Conservation (phyloP, 768 basidiomycete species). For the Tremella yokohamensis region DNA sequence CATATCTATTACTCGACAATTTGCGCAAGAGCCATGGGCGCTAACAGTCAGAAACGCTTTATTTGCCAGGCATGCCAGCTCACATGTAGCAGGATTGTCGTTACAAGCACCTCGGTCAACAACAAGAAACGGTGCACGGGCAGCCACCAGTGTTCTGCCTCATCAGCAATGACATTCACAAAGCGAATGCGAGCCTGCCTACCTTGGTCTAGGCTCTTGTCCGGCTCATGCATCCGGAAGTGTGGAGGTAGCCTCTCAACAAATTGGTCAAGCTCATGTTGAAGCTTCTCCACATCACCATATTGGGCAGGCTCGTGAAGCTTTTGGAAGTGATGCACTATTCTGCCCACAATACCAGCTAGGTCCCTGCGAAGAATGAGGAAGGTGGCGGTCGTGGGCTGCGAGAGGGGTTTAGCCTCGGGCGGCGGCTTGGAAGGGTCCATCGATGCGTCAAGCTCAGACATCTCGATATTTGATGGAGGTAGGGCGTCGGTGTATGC, state of each 20-base stretch:
- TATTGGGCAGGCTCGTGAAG: conserved; percentile 77
- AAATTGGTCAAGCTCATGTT: conserved; percentile 78
- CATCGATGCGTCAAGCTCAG: conserved; percentile 34
- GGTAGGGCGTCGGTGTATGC: conserved; percentile 72
- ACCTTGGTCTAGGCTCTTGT: conserved; percentile 39
- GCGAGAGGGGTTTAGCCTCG: conserved; percentile 52
- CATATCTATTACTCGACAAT: conserved; percentile 77
- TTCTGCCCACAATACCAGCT: conserved; percentile 76
- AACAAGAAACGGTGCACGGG: conserved; percentile 45
- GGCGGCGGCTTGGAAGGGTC: conserved; percentile 14
- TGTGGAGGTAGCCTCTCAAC: conserved; percentile 68
- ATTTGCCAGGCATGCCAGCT: conserved; percentile 1
- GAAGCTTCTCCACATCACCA: conserved; percentile 72
- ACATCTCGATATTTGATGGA: conserved; percentile 57
- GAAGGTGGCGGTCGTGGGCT: conserved; percentile 80
- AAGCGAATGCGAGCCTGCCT: conserved; percentile 57
- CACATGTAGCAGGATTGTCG: conserved; percentile 45
- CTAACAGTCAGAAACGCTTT: conserved; percentile 57
- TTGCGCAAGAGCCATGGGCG: conserved; percentile 84
- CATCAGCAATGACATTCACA: conserved; percentile 63
- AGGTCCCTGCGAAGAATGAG: conserved; percentile 80
- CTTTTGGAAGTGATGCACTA: conserved; percentile 93
- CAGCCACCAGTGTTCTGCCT: conserved; percentile 33
- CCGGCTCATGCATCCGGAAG: conserved; percentile 47
- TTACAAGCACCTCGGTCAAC: conserved; percentile 47